Evolutionary conservation across 352 stramenopile species (phyloP), one percentile per base, ranked within the genome.

Genomic region (Globisporangium rhizosaccharum): DNA sequence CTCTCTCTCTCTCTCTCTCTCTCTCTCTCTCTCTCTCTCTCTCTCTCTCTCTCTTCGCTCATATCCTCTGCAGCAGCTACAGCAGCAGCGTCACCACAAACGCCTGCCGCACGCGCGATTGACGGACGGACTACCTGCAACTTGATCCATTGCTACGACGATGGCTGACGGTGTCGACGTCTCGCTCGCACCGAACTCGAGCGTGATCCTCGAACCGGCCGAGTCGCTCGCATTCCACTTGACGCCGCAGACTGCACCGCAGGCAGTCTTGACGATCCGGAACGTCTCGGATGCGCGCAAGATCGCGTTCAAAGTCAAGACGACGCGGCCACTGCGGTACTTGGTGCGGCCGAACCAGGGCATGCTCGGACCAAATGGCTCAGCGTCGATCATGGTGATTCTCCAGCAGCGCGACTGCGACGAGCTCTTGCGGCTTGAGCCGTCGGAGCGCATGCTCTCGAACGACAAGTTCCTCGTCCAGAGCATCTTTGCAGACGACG

Each of bases 391-490:
- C 58, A 89, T 93, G 75, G 84, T 96, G 26, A 96, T 93, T 56
- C 56, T 96, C 59, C 86, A 96, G 67, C 86, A 96, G 57, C 92
- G 92, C 55, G 84, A 96, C 67, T 94, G 86, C 57, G 86, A 96
- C 54, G 86, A 96, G 53, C 68, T 95, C 47, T 62, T 91, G 63
- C 84, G 84, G 0, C 60, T 94, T 45, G 84, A 92, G 39, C 70
- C 81, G 7, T 71, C 81, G 0, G 86, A 96, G 66, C 82, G 86
- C 28, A 75, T 87, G 71, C 63, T 93, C 45, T 84, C 82, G 46
- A 96, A 96, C 62, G 86, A 96, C 72, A 96, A 96, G 77, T 96
- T 96, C 57, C 72, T 96, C 4, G 86, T 96, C 44, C 86, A 96
- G 59, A 92, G 80, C 61, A 88, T 91, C 46, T 91, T 77, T 56